Base-by-base conservation (phyloP, 2,329 filamentous ascomycete genomes). In the Elsinoe necatrix region DNA sequence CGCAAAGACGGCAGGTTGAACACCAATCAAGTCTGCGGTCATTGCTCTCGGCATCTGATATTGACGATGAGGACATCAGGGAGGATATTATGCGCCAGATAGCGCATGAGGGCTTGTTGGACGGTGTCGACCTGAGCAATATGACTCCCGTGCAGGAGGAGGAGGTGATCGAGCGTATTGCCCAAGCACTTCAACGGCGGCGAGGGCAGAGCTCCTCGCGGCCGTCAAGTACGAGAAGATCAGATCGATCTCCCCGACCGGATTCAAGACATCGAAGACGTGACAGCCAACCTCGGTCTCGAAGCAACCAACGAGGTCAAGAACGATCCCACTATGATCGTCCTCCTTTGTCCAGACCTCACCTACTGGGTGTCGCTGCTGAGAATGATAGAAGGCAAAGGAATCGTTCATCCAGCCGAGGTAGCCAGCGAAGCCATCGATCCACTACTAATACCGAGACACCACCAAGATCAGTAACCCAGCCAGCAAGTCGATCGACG, bases 21-120 rank as follows among this genome's bases (percentile, higher is more conserved):
- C 92, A 96, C 66, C 92, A 97, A 73, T 86, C 89, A 0, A 95
- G 90, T 58, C 74, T 97, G 61, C 78, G 91, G 55, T 95, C 88
- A 8, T 73, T 97, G 58, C 83, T 97, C 58, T 91, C 88, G 65
- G 81, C 85, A 3, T 87, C 86, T 0, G 86, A 91, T 60, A 78
- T 88, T 57, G 87, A 87, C 62, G 87, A 87, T 63, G 80, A 83
- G 18, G 86, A 92, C 62, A 85, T 95, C 64, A 87, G 95, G 67
- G 83, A 87, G 59, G 90, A 95, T 67, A 95, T 96, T 58, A 81
- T 95, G 62, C 82, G 89, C 42, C 89, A 95, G 67, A 95, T 95
- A 58, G 80, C 91, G 63, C 86, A 92, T 61, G 89, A 95, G 66
- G 90, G 92, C 0, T 73, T 96, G 18, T 72, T 95, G 31, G 89